Conservation (phyloP, 805 yeast genomes). For the Cyberlindnera galapagoensis region DNA sequence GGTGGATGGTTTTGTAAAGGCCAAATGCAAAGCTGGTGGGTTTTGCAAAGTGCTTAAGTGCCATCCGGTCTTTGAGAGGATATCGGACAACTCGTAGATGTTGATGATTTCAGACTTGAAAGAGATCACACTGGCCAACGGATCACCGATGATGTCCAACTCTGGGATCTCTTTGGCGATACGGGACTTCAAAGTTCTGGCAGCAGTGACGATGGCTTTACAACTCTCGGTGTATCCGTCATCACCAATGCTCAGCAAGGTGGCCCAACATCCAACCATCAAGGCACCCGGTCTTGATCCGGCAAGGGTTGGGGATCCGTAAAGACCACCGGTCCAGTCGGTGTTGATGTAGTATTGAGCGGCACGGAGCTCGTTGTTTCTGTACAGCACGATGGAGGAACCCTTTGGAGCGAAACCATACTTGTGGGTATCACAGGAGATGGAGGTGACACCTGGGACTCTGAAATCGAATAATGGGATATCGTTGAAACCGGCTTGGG, state of each 20-base stretch:
- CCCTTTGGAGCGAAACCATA: slow-evolving; percentile 99
- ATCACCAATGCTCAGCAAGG: slow-evolving; percentile 73
- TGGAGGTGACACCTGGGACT: slow-evolving; percentile 89
- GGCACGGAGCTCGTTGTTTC: slow-evolving; percentile 57
- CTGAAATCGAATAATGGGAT: slow-evolving; percentile 69
- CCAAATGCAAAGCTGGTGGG: slow-evolving; percentile 89
- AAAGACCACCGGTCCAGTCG: slow-evolving; percentile 92
- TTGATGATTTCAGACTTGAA: slow-evolving; percentile 59
- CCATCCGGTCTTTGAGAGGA: slow-evolving; percentile 69
- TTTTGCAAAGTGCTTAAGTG: slow-evolving; percentile 81
- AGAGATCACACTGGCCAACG: slow-evolving; percentile 74
- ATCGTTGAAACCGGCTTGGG: slow-evolving; percentile 46
- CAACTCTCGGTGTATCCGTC: slow-evolving; percentile 74
- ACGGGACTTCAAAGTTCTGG: slow-evolving; percentile 48
- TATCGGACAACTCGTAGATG: slow-evolving; percentile 76
- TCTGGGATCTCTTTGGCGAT: slow-evolving; percentile 45
- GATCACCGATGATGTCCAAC: slow-evolving; percentile 76
- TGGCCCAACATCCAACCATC: slow-evolving; percentile 98
- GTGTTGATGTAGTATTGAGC: slow-evolving; percentile 79
- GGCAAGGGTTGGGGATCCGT: slow-evolving; percentile 94
- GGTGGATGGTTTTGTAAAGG: slow-evolving; percentile 69
- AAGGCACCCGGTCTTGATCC: slow-evolving; percentile 97
- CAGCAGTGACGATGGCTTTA: slow-evolving; percentile 56
- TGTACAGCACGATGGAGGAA: slow-evolving; percentile 86
- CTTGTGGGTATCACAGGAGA: slow-evolving; percentile 98